Percentiles rank a stretch among this genome's conserved stretches.
phyloP scores from a whole-genome alignment of 257 asterid species.

The Nicotiana sylvestris region DNA sequence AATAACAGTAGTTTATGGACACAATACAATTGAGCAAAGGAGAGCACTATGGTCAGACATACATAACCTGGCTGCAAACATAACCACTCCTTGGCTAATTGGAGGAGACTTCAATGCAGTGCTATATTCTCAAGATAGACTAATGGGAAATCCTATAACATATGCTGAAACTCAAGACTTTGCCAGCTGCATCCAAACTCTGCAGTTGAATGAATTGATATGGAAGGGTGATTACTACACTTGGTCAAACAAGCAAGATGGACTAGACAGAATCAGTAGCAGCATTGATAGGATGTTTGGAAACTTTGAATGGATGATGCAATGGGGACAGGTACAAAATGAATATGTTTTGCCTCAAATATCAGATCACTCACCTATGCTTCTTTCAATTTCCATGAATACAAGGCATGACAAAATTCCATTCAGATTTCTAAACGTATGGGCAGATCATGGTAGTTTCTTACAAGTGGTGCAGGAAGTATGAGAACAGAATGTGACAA shows the following conservation, averaged over 20 bases:
- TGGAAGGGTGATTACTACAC: background rate
- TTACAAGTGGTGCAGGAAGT: background rate
- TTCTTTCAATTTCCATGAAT: background rate
- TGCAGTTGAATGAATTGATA: background rate
- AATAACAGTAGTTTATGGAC: too few species aligned
- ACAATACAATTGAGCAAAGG: background rate
- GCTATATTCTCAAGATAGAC: too few species aligned
- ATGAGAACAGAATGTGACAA: background rate
- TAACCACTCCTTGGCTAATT: too few species aligned
- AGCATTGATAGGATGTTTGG: background rate
- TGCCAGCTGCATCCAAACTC: background rate
- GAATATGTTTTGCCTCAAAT: too few species aligned
- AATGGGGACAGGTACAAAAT: background rate
- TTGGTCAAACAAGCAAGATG: background rate
- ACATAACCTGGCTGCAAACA: too few species aligned
- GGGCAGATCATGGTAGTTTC: background rate
- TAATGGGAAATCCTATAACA: too few species aligned
- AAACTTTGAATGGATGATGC: background rate
- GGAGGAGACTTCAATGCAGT: too few species aligned
- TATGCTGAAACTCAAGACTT: background rate
- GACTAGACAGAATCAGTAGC: background rate
- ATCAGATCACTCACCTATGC: background rate
- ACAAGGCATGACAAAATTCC: background rate
- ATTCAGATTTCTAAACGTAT: too few species aligned
- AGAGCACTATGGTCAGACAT: background rate